phyloP scores from a whole-genome alignment of 1,284 basidiomycete genomes.

The Sanguinoderma infundibulare region DNA sequence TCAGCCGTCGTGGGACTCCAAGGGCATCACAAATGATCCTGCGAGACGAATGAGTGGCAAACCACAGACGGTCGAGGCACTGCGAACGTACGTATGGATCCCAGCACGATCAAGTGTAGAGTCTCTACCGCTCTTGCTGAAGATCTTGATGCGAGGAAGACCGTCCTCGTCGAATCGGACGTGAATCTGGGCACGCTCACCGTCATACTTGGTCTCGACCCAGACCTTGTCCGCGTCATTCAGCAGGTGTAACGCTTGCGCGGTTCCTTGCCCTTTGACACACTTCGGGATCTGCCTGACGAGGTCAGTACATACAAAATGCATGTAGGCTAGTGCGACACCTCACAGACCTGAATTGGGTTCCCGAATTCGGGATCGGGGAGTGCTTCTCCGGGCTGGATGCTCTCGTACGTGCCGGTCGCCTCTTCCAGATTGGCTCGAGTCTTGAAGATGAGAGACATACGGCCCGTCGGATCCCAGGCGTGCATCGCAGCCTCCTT shows the following conservation, averaged over 20 bases:
- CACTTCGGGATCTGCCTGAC: conserved; percentile 77
- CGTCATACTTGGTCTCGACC: conserved; percentile 92
- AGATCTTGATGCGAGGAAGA: conserved; percentile 66
- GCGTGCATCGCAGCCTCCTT: conserved; percentile 67
- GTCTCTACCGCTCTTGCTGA: conserved; percentile 84
- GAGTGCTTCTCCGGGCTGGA: conserved; percentile 28
- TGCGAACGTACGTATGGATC: conserved; percentile 60
- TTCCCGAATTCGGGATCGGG: conserved; percentile 46
- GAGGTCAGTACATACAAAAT: conserved; percentile 3
- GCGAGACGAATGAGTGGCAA: neutral
- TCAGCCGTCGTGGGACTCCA: conserved; percentile 40
- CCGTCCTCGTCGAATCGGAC: conserved; percentile 51
- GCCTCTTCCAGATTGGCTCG: conserved; percentile 65
- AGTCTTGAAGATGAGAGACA: conserved; percentile 60
- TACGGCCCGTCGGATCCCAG: conserved; percentile 66
- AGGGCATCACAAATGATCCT: conserved; percentile 72
- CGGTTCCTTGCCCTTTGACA: conserved; percentile 64
- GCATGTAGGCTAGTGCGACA: neutral
- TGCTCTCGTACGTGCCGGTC: conserved; percentile 42
- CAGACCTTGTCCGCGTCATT: conserved; percentile 54
- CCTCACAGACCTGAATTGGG: conserved; percentile 53
- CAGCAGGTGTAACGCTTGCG: conserved; percentile 59
- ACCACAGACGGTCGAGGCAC: neutral
- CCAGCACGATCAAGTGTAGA: conserved; percentile 75
- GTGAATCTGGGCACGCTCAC: conserved; percentile 89